Evolutionary conservation across 2,329 filamentous ascomycete species (phyloP).

Genomic region (Diplodia corticola): DNA sequence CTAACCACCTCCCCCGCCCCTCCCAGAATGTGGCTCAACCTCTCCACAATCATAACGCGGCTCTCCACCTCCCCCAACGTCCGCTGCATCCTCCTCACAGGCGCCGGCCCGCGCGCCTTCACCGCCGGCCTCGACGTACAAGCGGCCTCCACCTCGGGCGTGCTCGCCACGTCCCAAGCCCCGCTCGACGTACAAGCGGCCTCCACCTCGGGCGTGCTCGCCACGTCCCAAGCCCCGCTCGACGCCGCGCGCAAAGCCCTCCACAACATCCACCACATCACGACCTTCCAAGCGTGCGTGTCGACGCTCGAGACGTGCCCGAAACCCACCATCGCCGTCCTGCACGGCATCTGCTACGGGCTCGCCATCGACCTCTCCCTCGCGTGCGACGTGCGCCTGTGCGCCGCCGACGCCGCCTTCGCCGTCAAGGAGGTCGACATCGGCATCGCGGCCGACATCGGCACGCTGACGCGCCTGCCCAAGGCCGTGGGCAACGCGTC

Average conservation of each 20-base stretch:
- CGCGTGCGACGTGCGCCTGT: slow-evolving; percentile 70
- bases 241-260: slow-evolving; percentile 9
- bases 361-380: slow-evolving; percentile 55
- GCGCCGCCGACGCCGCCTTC: slow-evolving; percentile 60
- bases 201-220: no score
- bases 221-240: neutral
- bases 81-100: slow-evolving; percentile 76
- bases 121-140: slow-evolving; percentile 82
- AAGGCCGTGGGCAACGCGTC: slow-evolving; percentile 69
- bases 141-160: slow-evolving; percentile 59
- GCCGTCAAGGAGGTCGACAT: slow-evolving; percentile 82
- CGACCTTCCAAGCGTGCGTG: slow-evolving; percentile 79
- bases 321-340: slow-evolving; percentile 54
- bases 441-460: slow-evolving; percentile 76
- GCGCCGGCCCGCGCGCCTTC: slow-evolving; percentile 80
- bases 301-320: slow-evolving; percentile 78
- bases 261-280: slow-evolving; percentile 61
- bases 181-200: neutral
- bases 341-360: slow-evolving; percentile 41
- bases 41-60: slow-evolving; percentile 68
- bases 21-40: slow-evolving; percentile 77
- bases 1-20: neutral
- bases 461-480: slow-evolving; percentile 71
- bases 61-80: slow-evolving; percentile 72
- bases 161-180: slow-evolving; percentile 38